phyloP scores from a whole-genome alignment of 441 rosid species.

The Aquilaria agallochum region DNA sequence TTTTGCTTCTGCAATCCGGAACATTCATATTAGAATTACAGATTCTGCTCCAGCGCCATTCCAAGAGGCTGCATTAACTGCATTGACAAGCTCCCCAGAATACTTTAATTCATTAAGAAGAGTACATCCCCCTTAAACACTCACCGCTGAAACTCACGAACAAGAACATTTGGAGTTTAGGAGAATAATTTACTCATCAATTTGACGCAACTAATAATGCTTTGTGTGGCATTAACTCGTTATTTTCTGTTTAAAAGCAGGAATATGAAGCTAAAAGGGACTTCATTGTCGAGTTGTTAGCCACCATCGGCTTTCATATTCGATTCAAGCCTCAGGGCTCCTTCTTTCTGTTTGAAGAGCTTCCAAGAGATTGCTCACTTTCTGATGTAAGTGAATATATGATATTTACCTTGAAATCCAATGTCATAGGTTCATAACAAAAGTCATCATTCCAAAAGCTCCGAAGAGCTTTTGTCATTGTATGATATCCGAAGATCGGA shows the following conservation, averaged over 20 bases:
- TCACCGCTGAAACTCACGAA: no score
- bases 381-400: constrained; percentile 37
- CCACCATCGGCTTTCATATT: constrained; percentile 38
- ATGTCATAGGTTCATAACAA: neutral
- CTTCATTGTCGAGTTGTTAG: constrained; percentile 34
- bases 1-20: constrained; percentile 46
- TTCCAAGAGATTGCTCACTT: constrained; percentile 35
- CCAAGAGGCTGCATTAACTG: constrained; percentile 67
- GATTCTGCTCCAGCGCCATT: constrained; percentile 72
- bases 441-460: neutral
- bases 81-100: constrained; percentile 38
- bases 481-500: neutral
- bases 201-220: neutral
- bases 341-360: constrained; percentile 52
- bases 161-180: constrained; percentile 6
- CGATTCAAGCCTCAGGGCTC: constrained; percentile 57
- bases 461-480: neutral
- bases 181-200: neutral
- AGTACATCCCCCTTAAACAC: constrained; percentile 21
- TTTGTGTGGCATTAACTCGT: neutral
- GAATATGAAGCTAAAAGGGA: constrained; percentile 54
- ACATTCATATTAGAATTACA: constrained; percentile 49
- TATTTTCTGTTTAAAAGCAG: constrained; percentile 23
- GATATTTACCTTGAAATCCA: neutral
- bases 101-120: constrained; percentile 42